Base-by-base conservation (phyloP, 2,329 filamentous ascomycete genomes). In the Diaporthe citrichinensis region DNA sequence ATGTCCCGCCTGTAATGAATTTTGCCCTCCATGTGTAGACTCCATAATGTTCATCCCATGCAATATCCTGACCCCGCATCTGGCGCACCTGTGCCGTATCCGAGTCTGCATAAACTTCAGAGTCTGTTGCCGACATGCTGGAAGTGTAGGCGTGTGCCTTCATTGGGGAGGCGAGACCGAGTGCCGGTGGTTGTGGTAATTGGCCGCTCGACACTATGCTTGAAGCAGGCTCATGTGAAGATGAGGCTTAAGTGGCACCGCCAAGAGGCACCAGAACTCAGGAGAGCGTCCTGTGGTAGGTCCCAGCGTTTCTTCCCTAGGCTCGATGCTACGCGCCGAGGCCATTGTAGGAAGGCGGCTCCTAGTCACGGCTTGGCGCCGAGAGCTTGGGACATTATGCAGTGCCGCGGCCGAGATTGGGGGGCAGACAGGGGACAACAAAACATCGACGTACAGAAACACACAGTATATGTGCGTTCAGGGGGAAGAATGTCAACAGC, bases 331-430 rank as follows among this genome's bases (percentile, higher is more conserved):
- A 55, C 65, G 39, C n/a, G 34, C n/a, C 65, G n/a, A 69, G 34
- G 65, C 65, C 65, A 3, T 15, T 69, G 65, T 69, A 23, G 65
- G 65, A 28, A 53, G 65, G 49, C 65, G 34, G 49, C 65, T 41
- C 49, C 34, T 41, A 20, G 34, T 12, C 8, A 36, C 39, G 2
- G 23, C 72, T 73, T 73, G 72, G 72, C 72, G 72, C 72, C 72
- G 46, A 73, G 72, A 36, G 51, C 46, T 67, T 73, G 58, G 72
- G 49, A 53, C 46, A 39, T 69, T 39, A 69, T 69, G 65, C 65
- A 69, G 34, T 69, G 65, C 65, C 65, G 23, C 3, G 14, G 14
- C 65, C 31, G 65, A 55, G 2, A 55, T 23, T 55, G 23, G 34
- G 28, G n/a, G 65, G 31, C 65, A 36, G 46, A 34, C 41, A 36